Evolutionary conservation across 83 land plant species (phyloP).

Genomic region (Larix sibirica): DNA sequence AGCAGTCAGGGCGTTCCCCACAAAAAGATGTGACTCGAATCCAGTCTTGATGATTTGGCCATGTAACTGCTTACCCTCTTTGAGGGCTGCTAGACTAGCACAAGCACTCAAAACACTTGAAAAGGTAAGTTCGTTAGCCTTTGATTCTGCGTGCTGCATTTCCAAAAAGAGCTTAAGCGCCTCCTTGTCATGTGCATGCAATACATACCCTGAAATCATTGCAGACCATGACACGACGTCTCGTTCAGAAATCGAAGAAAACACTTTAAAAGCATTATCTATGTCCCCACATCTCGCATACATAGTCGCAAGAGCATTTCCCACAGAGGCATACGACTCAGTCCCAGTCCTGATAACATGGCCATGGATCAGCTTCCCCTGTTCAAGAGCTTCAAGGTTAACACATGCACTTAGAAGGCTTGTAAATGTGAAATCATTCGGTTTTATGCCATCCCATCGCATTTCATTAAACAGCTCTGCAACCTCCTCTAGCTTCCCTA

Average conservation of each 20-base stretch:
- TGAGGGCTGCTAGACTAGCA: not conserved
- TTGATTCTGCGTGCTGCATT: not conserved
- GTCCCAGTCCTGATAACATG: constrained; percentile 19
- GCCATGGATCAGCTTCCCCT: constrained; percentile 48
- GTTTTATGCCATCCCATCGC: constrained; percentile 21
- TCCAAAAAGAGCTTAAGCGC: not conserved
- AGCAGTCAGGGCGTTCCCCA: not conserved
- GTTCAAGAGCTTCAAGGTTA: constrained; percentile 10
- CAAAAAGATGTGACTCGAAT: not conserved
- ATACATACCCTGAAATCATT: not conserved
- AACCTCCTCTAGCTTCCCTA: constrained; percentile 18
- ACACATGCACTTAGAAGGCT: constrained; percentile 56
- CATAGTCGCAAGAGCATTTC: constrained; percentile 19
- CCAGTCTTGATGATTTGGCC: not conserved
- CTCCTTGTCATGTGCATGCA: not conserved
- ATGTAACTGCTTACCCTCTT: not conserved
- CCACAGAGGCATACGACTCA: constrained; percentile 21
- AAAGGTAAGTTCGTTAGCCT: not conserved
- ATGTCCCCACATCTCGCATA: not conserved
- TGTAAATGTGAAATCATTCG: constrained; percentile 51
- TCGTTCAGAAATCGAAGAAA: not conserved
- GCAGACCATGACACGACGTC: constrained; percentile 4
- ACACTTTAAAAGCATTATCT: not conserved
- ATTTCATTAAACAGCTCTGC: constrained; percentile 17
- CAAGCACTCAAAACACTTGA: not conserved